Percentiles rank a stretch among this genome's conserved stretches.
These are phyloP conservation scores for Tetraselmis chui DNA, from an alignment of 139 green algal genomes.

Conservation along the genomic window DNA sequence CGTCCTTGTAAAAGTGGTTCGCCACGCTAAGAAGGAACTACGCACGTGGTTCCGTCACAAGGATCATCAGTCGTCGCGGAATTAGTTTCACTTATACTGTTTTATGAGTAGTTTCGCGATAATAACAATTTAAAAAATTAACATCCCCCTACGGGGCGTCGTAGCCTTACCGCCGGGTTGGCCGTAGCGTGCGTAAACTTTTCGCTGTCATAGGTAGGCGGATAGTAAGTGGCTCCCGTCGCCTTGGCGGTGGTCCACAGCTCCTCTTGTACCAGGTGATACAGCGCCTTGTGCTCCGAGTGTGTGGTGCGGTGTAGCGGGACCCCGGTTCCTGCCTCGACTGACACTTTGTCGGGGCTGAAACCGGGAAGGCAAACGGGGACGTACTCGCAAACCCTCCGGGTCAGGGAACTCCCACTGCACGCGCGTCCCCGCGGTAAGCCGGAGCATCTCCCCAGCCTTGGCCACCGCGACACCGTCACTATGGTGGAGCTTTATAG, in stretches of 20 bases:
- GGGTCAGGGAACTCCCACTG: not conserved
- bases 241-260: conserved; percentile 4
- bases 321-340: not conserved
- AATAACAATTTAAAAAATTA: too few relatives aligned
- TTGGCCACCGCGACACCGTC: not conserved
- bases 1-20: conserved; percentile 18
- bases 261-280: conserved; percentile 12
- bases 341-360: not conserved
- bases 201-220: conserved; percentile 12
- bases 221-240: conserved; percentile 5
- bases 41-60: too few relatives aligned
- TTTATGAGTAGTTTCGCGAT: too few relatives aligned
- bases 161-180: not conserved
- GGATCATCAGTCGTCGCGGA: too few relatives aligned
- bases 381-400: conserved; percentile 2
- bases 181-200: conserved; percentile 19
- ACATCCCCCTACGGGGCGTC: too few relatives aligned
- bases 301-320: not conserved
- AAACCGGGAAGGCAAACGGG: not conserved
- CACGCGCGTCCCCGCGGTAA: not conserved
- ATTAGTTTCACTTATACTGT: too few relatives aligned
- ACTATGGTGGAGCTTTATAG: not conserved
- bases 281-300: conserved; percentile 3
- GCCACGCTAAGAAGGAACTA: conserved; percentile 8
- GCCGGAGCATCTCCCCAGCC: not conserved